phyloP scores from a whole-genome alignment of 257 asterid species.

The Verbena officinalis region DNA sequence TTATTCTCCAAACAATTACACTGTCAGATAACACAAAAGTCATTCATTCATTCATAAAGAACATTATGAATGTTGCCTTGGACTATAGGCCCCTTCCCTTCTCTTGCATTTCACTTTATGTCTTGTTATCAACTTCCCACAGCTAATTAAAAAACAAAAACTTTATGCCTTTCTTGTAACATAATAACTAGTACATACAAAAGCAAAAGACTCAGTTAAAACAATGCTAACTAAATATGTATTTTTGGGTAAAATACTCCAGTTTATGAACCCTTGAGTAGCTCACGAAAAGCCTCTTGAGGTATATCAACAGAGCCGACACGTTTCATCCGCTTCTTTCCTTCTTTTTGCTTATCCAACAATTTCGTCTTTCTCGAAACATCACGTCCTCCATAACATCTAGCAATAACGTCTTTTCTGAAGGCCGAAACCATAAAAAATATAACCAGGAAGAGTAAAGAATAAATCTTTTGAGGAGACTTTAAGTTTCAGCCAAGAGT shows the following conservation, averaged over 20 bases:
- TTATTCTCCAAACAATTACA: background rate
- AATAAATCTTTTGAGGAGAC: background rate
- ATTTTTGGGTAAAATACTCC: conserved; percentile 13
- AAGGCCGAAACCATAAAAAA: conserved; percentile 73
- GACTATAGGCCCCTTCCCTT: background rate
- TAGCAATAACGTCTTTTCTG: conserved; percentile 96
- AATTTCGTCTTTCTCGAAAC: conserved; percentile 79
- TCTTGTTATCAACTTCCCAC: background rate
- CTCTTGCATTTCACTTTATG: background rate
- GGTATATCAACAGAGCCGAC: conserved; percentile 97
- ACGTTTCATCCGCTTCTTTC: conserved; percentile 98
- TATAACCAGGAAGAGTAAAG: conserved; percentile 3
- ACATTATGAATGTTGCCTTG: background rate
- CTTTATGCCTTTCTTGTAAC: conserved; percentile 2
- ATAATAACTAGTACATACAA: conserved; percentile 17
- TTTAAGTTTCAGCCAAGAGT: background rate
- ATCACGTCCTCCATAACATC: conserved; percentile 96
- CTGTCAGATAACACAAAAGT: conserved; percentile 4
- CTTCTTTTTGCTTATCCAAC: conserved; percentile 97
- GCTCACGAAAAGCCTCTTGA: conserved; percentile 92
- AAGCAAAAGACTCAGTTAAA: background rate
- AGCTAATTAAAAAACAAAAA: background rate
- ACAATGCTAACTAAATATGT: background rate
- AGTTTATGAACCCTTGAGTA: conserved; percentile 76
- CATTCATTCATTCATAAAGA: conserved; percentile 1